Evolutionary conservation across 2,329 filamentous ascomycete species (phyloP), one percentile per base, ranked within the genome.

Genomic region (Gnomoniopsis sp.): DNA sequence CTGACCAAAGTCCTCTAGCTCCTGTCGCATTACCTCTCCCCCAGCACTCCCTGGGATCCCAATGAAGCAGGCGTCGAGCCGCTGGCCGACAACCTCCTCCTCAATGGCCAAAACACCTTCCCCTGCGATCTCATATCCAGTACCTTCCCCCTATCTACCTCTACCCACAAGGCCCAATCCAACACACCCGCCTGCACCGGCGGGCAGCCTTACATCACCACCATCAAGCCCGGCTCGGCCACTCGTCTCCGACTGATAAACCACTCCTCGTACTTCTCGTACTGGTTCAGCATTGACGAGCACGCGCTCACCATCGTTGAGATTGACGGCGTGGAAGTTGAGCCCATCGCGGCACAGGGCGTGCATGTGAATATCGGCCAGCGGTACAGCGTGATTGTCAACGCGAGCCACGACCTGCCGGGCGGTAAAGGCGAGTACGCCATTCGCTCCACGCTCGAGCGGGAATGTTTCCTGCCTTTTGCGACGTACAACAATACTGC

Each of bases 331-430:
- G 65, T 73, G 15, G 73, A 76, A 58, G 67, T 76, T 41, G 65
- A 69, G 23, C 73, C 74, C 17, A 64, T 74, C 14, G 4, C 60
- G 3, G 66, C 66, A 1, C 62, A 65, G 17, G 72, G 74, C 49
- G 69, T 76, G 3, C 75, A 74, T 43, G 59, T 76, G 46, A 74
- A 75, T 53, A 66, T 74, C 0, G 75, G 73, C 1, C 75, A 77
- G 64, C 70, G 75, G 4, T 74, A 68, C 44, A 72, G 70, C 6
- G 70, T 76, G 7, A 55, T 75, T n/a, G 36, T 77, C 17, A 62
- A 56, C 14, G 69, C 74, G 11, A 65, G 72, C 62, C 70, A 71
- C n/a, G n/a, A n/a, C n/a, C n/a, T n/a, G 62, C 59, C 64, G 1
- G 53, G 57, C 0, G n/a, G 17, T 11, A 21, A n/a, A 10, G 71